A percentile compares a stretch with the other conserved stretches of the same genome.
Evolutionary conservation across 352 stramenopile genomes (phyloP).

Genomic region (Globisporangium barbulae): DNA sequence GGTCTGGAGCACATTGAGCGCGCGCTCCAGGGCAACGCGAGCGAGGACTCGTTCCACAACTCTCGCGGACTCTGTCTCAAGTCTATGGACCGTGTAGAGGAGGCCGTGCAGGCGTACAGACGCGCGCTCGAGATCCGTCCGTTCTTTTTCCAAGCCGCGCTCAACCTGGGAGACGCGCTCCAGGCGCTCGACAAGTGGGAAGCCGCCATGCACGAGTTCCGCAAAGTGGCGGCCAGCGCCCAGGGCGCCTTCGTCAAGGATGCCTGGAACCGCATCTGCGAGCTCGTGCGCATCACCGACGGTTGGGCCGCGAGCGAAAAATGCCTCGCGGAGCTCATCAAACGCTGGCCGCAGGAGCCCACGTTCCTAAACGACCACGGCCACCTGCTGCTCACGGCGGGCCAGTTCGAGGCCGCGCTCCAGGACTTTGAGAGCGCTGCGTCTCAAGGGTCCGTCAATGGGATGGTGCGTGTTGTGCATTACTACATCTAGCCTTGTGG

Average conservation of each 20-base stretch:
- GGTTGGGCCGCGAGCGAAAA: constrained; percentile 43
- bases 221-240: constrained; percentile 30
- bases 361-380: constrained; percentile 60
- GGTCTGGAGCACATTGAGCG: constrained; percentile 36
- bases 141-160: constrained; percentile 32
- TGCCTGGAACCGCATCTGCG: constrained; percentile 39
- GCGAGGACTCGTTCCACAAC: constrained; percentile 48
- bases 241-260: constrained; percentile 20
- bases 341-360: constrained; percentile 48
- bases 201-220: constrained; percentile 51
- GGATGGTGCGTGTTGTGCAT: constrained; percentile 34
- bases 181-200: constrained; percentile 50
- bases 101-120: constrained; percentile 49
- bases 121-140: constrained; percentile 50
- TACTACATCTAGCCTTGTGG: neutral
- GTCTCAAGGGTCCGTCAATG: constrained; percentile 36
- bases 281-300: constrained; percentile 47
- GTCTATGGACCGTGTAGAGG: constrained; percentile 27
- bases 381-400: constrained; percentile 43
- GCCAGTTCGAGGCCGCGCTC: constrained; percentile 55
- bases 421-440: constrained; percentile 50
- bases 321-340: constrained; percentile 47
- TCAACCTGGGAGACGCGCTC: constrained; percentile 53
- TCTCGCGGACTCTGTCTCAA: constrained; percentile 53
- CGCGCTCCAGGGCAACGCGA: constrained; percentile 42